These are phyloP conservation scores for Brettanomyces naardenensis DNA, from an alignment of 805 yeast genomes.

Conservation along the genomic window DNA sequence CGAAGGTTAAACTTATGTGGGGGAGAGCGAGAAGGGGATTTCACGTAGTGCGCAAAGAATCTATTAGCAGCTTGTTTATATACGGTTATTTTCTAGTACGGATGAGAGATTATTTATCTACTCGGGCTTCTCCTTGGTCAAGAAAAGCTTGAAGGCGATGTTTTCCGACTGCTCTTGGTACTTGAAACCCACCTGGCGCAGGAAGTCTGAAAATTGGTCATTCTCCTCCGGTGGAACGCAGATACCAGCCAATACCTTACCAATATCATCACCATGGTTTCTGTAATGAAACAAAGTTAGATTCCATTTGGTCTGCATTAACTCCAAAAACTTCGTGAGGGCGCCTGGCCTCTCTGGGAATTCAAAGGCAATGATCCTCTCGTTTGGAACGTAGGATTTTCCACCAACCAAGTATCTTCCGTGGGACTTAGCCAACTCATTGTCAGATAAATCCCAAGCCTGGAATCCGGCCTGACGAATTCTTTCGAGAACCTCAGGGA, in stretches of 20 bases:
- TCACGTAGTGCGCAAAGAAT: no score
- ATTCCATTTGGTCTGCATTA: constrained; percentile 77
- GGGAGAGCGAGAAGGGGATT: no score
- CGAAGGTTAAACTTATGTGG: no score
- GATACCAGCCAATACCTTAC: constrained; percentile 85
- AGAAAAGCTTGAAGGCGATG: constrained; percentile 73
- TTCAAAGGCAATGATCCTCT: constrained; percentile 75
- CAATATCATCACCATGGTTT: constrained; percentile 93
- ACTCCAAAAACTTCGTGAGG: constrained; percentile 65
- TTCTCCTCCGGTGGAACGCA: constrained; percentile 70
- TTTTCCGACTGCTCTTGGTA: constrained; percentile 80
- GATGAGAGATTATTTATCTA: no score
- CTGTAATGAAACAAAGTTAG: constrained; percentile 93
- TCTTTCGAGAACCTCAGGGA: constrained; percentile 50
- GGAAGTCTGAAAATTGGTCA: constrained; percentile 56
- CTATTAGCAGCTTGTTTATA: no score
- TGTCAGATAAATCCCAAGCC: constrained; percentile 80
- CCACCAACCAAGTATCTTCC: constrained; percentile 97
- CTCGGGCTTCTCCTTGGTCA: no score
- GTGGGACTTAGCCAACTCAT: constrained; percentile 92
- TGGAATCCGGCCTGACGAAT: constrained; percentile 58
- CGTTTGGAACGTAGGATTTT: constrained; percentile 62
- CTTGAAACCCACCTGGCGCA: constrained; percentile 66
- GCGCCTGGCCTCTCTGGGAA: constrained; percentile 99
- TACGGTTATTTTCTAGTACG: no score